Percentiles rank a stretch among this genome's conserved stretches.
Conservation (phyloP, 1,284 basidiomycete species). For the Coriolopsis trogii region DNA sequence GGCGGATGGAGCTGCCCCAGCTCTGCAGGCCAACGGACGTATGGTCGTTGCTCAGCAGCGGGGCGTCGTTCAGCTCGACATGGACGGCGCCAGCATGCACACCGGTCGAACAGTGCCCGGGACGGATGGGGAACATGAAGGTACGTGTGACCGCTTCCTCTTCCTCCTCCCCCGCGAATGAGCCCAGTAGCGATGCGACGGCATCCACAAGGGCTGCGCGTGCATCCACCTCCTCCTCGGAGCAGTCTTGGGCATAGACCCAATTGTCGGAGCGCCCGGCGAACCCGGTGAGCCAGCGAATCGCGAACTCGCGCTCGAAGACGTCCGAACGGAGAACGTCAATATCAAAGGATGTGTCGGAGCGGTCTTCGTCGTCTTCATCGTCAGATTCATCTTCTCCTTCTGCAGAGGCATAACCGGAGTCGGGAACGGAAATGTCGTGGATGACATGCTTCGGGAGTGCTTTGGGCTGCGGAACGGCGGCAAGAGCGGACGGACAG, state of each 20-base stretch:
- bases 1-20: slow-evolving; percentile 82
- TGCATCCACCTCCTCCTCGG: slow-evolving; percentile 38
- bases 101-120: neutral
- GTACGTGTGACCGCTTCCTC: slow-evolving; percentile 51
- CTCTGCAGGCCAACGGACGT: slow-evolving; percentile 87
- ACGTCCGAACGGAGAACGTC: slow-evolving; percentile 50
- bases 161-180: slow-evolving; percentile 46
- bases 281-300: slow-evolving; percentile 66
- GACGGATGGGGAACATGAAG: slow-evolving; percentile 49
- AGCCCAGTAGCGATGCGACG: slow-evolving; percentile 60
- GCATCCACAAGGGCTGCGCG: slow-evolving; percentile 48
- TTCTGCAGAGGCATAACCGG: slow-evolving; percentile 66
- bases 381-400: slow-evolving; percentile 47
- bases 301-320: slow-evolving; percentile 55
- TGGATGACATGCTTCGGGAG: slow-evolving; percentile 37
- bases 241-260: slow-evolving; percentile 36
- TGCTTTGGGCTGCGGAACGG: slow-evolving; percentile 9
- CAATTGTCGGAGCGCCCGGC: slow-evolving; percentile 60
- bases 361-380: slow-evolving; percentile 32
- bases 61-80: slow-evolving; percentile 79
- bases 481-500: slow-evolving; percentile 31
- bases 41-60: slow-evolving; percentile 71
- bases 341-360: slow-evolving; percentile 37
- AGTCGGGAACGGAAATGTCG: slow-evolving; percentile 51
- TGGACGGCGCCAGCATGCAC: slow-evolving; percentile 31